A percentile compares a stretch with the other conserved stretches of the same genome.
Conservation (phyloP, 148 eudicot genomes). For the Chenopodium formosanum region DNA sequence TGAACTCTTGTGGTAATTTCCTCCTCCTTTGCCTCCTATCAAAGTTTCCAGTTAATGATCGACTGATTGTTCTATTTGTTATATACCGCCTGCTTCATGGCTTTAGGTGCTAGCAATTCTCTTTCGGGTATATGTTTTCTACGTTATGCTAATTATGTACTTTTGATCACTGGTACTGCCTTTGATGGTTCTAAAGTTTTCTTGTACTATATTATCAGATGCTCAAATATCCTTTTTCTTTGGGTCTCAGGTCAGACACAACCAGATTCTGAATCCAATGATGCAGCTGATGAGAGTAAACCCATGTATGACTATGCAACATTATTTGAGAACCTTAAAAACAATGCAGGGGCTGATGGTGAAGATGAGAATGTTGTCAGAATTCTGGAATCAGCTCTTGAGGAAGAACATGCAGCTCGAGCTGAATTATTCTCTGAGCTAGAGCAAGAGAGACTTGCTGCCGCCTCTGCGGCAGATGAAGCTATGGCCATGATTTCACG, state of each 20-base stretch:
- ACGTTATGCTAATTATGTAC: no score
- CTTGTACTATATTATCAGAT: conserved; percentile 25
- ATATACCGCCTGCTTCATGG: neutral
- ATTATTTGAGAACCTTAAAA: conserved; percentile 30
- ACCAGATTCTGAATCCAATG: conserved; percentile 30
- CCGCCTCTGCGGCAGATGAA: conserved; percentile 94
- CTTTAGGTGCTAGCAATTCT: no score
- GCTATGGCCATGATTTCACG: conserved; percentile 97
- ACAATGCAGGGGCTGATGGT: conserved; percentile 23
- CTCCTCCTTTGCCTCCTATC: conserved; percentile 3
- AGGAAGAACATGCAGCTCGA: conserved; percentile 66
- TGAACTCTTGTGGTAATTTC: conserved; percentile 33
- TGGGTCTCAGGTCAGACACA: conserved; percentile 25
- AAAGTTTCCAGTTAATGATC: neutral
- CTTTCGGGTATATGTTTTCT: no score
- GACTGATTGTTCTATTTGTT: neutral
- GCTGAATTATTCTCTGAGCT: conserved; percentile 69
- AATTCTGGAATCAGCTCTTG: conserved; percentile 61
- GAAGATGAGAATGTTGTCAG: conserved; percentile 43
- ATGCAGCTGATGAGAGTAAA: conserved; percentile 34
- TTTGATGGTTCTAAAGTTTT: conserved; percentile 8
- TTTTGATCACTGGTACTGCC: neutral
- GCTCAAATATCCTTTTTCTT: conserved; percentile 15
- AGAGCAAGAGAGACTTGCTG: conserved; percentile 90
- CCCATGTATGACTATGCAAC: conserved; percentile 19